Evolutionary conservation across 306 rosid species (phyloP), one percentile per base, ranked within the genome.

Genomic region (Oemleria cerasiformis): DNA sequence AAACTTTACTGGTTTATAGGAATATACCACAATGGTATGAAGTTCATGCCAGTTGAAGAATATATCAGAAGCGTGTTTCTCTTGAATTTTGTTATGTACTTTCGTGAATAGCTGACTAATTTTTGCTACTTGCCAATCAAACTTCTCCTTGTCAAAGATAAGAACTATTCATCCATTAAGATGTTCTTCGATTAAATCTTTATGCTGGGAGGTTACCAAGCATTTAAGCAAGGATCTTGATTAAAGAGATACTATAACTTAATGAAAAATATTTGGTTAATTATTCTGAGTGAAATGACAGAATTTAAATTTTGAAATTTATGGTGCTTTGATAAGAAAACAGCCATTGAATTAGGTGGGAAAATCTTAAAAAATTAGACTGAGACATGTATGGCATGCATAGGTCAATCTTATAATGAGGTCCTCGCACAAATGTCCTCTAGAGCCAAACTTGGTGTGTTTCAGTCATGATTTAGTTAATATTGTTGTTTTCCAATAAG

Each of bases 21-120:
- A 30, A 30, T 30, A 30, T 30, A 30, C 36, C 36, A 30, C 36
- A 30, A 30, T 72, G 67, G 10, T 38, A n/a, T 7, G 21, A 19
- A 65, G 58, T 74, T 20, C 23, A 41, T 48, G n/a, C 5, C 5
- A 14, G 63, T 75, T 45, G 34, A 67, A 60, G 62, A 8, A 54
- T 50, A 5, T 50, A 49, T 49, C n/a, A 49, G 54, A 14, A 49
- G n/a, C 19, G 16, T 60, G 21, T n/a, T 63, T 34, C 38, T 23
- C 25, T 43, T 7, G n/a, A 9, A 44, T 42, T 44, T 50, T 64
- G 20, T 30, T 64, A 12, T 65, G 25, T 14, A 44, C 23, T 15
- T 8, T 15, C 2, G 15, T 14, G 16, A 13, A 65, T 45, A 44
- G 39, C 53, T 5, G 47, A 64, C 69, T 42, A 14, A 45, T 65